These are phyloP conservation scores for Globisporangium sylvaticum DNA, from an alignment of 352 stramenopile genomes.

Conservation along the genomic window DNA sequence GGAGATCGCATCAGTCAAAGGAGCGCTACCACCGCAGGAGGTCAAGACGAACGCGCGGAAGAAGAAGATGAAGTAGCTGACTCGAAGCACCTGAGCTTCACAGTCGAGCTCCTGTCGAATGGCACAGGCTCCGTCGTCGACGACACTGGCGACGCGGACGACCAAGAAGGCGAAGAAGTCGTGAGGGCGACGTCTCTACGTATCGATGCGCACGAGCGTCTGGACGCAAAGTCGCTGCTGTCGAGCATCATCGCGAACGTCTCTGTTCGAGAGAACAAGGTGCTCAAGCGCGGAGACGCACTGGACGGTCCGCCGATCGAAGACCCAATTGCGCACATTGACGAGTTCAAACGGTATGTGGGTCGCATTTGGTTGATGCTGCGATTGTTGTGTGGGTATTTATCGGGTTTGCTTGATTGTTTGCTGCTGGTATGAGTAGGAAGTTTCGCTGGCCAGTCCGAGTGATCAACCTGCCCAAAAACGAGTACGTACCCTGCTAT, in stretches of 20 bases:
- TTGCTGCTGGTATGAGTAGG: constrained; percentile 21
- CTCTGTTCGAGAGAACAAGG: constrained; percentile 26
- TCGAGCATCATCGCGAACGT: constrained; percentile 26
- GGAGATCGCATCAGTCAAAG: background rate
- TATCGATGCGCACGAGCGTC: background rate
- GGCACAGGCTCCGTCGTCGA: background rate
- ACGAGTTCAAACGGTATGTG: constrained; percentile 42
- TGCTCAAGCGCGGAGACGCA: constrained; percentile 27
- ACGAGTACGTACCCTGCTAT: constrained; percentile 32
- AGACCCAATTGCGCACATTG: constrained; percentile 32
- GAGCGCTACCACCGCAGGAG: background rate
- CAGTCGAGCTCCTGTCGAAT: constrained; percentile 1
- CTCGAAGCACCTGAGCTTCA: constrained; percentile 5
- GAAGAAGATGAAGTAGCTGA: background rate
- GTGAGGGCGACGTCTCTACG: background rate
- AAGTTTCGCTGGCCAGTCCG: constrained; percentile 80
- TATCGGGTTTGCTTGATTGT: background rate
- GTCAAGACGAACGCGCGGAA: constrained; percentile 1
- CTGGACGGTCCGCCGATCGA: constrained; percentile 43
- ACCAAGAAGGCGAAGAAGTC: background rate
- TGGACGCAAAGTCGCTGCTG: constrained; percentile 11
- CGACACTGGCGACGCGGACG: background rate
- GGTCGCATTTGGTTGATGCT: constrained; percentile 3
- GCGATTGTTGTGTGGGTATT: background rate
- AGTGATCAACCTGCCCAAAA: constrained; percentile 53